Evolutionary conservation across 1,284 basidiomycete species (phyloP).

Genomic region (Cutaneotrichosporon mucoides): DNA sequence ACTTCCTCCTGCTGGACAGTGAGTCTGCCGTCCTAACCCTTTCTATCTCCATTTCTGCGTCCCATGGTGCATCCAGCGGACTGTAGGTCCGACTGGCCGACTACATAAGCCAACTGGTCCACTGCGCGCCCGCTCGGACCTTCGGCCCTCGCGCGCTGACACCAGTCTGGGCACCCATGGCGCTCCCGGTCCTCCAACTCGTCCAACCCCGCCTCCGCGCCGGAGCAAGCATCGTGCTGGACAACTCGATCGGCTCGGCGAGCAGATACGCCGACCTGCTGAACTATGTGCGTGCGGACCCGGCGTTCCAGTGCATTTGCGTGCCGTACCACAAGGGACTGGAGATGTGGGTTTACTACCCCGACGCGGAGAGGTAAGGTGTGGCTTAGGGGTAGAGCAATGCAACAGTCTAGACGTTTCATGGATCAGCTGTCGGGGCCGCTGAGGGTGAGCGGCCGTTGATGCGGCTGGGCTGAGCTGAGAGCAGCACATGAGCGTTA

Average conservation of each 20-base stretch:
- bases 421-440: too few relatives aligned
- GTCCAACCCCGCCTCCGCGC: constrained; percentile 24
- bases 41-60: too few relatives aligned
- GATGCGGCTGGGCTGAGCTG: too few relatives aligned
- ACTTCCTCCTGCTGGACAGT: constrained; percentile 35
- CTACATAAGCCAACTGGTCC: too few relatives aligned
- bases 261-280: constrained; percentile 25
- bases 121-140: background rate
- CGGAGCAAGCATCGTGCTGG: constrained; percentile 22
- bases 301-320: constrained; percentile 7
- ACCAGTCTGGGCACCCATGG: constrained; percentile 31
- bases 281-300: constrained; percentile 4
- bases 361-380: background rate
- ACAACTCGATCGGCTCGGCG: constrained; percentile 20
- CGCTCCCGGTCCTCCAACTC: constrained; percentile 25
- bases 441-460: too few relatives aligned
- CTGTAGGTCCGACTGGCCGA: too few relatives aligned
- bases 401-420: too few relatives aligned
- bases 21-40: constrained; percentile 5
- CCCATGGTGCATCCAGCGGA: too few relatives aligned
- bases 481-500: too few relatives aligned
- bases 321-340: constrained; percentile 29
- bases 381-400: background rate
- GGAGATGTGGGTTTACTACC: constrained; percentile 24
- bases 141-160: background rate